Evolutionary conservation across 2,329 filamentous ascomycete genomes (phyloP), one percentile per base, ranked within the genome.

Genomic region (Diplocarpon rosae): DNA sequence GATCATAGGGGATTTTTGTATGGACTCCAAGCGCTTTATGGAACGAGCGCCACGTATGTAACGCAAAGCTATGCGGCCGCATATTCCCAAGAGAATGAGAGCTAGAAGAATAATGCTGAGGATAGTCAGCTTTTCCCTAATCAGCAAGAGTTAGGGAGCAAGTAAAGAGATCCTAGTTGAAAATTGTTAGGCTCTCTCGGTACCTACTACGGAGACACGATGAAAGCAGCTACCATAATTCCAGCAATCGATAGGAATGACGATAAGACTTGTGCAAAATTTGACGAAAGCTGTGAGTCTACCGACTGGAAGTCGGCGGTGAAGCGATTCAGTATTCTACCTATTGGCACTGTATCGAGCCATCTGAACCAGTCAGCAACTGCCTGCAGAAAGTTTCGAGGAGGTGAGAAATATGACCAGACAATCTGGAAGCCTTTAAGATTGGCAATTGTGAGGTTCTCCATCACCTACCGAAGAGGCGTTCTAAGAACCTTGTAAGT

Each of bases 341-440:
- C 85, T 1, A 86, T 69, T 0, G 85, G 85, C 0, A 87, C 80
- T 0, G 84, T 89, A 57, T 90, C 85, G 27, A 90, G 69, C 82
- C 83, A 88, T 45, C 82, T 71, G 13, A 7, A 24, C 4, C 3
- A 24, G 20, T 24, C 20, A 24, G 20, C 20, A 24, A 24, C 20
- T 24, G 20, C 20, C 20, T 24, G 7, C 3, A 7, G 20, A 24
- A 24, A 3, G 20, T 7, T 24, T 24, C 20, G 20, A 24, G 20
- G 20, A 7, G 3, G 20, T 24, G 20, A 24, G 20, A 24, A 3
- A 24, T 24, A 7, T 24, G 4, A 24, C 7, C 20, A 24, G 20
- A 24, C 4, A 4, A 24, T 24, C 20, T 24, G 7, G 20, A 24
- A 7, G 7, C 20, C 20, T 7, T 24, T 24, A 24, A 24, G 7